Evolutionary conservation across 305 asterid genomes (phyloP).

Genomic region (Stenogyne calaminthoides): DNA sequence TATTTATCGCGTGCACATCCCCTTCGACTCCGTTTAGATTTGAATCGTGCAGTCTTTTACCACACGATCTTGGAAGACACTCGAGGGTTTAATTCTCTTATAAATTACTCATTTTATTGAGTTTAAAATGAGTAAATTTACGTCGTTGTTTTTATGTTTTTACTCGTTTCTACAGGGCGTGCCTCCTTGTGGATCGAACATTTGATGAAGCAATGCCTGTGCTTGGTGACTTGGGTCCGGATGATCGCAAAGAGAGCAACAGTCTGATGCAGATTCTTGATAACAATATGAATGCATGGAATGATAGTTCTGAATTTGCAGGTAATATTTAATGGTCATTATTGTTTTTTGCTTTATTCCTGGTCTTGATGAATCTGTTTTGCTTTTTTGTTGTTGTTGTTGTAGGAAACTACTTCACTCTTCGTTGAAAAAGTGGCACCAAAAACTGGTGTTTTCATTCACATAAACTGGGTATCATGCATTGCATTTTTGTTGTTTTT

Average conservation of each 20-base stretch:
- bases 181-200: not conserved
- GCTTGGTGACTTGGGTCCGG: not conserved
- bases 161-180: not conserved
- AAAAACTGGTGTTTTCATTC: not conserved
- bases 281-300: not conserved
- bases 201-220: not conserved
- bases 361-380: not conserved
- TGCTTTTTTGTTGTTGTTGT: not conserved
- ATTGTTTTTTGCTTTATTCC: not conserved
- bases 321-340: not conserved
- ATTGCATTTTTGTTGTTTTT: not conserved
- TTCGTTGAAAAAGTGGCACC: not conserved
- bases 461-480: not conserved
- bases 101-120: not conserved
- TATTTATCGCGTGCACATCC: constrained; percentile 73
- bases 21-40: constrained; percentile 70
- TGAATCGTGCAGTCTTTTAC: constrained; percentile 76
- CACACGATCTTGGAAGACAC: constrained; percentile 69
- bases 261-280: not conserved
- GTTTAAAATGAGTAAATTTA: too few species aligned
- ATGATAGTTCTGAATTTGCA: not conserved
- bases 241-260: not conserved
- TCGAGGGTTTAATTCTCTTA: constrained; percentile 48
- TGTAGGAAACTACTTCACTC: not conserved
- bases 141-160: too few species aligned